Conservation (phyloP, 176 grass and related monocot species). For the Avena atlantica region DNA sequence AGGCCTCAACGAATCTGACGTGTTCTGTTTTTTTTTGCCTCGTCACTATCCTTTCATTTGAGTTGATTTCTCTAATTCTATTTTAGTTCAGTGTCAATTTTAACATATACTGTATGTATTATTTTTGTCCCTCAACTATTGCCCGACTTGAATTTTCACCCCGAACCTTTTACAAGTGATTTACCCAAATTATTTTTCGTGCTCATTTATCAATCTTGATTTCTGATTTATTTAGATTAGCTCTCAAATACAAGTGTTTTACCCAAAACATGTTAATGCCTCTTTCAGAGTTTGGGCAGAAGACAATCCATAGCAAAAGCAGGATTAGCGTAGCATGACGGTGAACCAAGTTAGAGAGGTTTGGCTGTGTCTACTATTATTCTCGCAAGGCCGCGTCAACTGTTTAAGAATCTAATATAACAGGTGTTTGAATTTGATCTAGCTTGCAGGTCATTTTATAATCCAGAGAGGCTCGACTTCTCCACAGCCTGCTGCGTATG, state of each 20-base stretch:
- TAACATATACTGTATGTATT: constrained; percentile 7
- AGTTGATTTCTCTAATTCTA: constrained; percentile 36
- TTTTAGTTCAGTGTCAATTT: constrained; percentile 7
- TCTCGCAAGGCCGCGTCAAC: background rate
- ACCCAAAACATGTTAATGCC: background rate
- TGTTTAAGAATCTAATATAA: constrained; percentile 18
- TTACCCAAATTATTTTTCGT: constrained; percentile 27
- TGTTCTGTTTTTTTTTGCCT: background rate
- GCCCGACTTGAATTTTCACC: background rate
- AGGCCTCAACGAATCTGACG: background rate
- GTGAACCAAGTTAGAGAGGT: constrained; percentile 36
- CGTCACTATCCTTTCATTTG: constrained; percentile 14
- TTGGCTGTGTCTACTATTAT: background rate
- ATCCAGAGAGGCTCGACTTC: background rate
- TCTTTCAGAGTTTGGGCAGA: constrained; percentile 41
- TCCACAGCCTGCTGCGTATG: background rate
- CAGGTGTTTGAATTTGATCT: constrained; percentile 29
- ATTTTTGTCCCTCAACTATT: constrained; percentile 7
- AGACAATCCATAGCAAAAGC: constrained; percentile 20
- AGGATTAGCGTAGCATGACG: constrained; percentile 4
- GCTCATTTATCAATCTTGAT: constrained; percentile 18
- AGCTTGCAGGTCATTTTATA: constrained; percentile 22
- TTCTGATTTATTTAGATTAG: constrained; percentile 17
- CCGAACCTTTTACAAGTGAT: constrained; percentile 4
- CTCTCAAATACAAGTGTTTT: constrained; percentile 14